Conservation (phyloP, 305 asterid species). For the Fraxinus dipetala region DNA sequence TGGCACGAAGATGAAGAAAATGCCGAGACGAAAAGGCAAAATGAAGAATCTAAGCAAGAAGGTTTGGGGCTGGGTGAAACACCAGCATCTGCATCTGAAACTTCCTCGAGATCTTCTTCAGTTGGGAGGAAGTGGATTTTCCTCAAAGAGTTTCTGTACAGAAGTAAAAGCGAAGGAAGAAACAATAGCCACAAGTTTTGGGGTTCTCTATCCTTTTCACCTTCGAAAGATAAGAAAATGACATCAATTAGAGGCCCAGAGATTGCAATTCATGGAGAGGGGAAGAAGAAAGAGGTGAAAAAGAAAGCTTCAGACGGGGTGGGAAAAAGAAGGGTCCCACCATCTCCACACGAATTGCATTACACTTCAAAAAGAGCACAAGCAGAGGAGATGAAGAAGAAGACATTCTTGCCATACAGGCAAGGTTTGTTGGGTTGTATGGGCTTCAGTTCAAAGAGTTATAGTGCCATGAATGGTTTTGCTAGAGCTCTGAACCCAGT, state of each 20-base stretch:
- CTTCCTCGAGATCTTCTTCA: slow-evolving; percentile 67
- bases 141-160: slow-evolving; percentile 72
- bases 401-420: slow-evolving; percentile 76
- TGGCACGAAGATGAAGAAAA: slow-evolving; percentile 32
- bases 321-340: slow-evolving; percentile 45
- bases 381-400: slow-evolving; percentile 90
- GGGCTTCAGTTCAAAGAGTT: slow-evolving; percentile 66
- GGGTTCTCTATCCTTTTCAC: slow-evolving; percentile 63
- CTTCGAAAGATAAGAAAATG: slow-evolving; percentile 53
- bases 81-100: slow-evolving; percentile 42
- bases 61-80: slow-evolving; percentile 29
- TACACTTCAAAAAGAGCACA: slow-evolving; percentile 79
- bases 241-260: slow-evolving; percentile 6
- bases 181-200: slow-evolving; percentile 63
- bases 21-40: slow-evolving; percentile 1
- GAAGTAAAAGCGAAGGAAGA: slow-evolving; percentile 91
- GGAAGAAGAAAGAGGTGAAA: slow-evolving; percentile 34
- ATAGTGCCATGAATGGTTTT: slow-evolving; percentile 57
- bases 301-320: slow-evolving; percentile 32
- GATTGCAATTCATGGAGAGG: not conserved
- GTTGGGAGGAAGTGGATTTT: slow-evolving; percentile 73
- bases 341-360: slow-evolving; percentile 64
- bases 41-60: not conserved
- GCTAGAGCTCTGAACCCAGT: slow-evolving; percentile 57
- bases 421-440: slow-evolving; percentile 83